These are phyloP conservation scores for Petrea volubilis DNA, from an alignment of 257 asterid genomes.

Conservation along the genomic window DNA sequence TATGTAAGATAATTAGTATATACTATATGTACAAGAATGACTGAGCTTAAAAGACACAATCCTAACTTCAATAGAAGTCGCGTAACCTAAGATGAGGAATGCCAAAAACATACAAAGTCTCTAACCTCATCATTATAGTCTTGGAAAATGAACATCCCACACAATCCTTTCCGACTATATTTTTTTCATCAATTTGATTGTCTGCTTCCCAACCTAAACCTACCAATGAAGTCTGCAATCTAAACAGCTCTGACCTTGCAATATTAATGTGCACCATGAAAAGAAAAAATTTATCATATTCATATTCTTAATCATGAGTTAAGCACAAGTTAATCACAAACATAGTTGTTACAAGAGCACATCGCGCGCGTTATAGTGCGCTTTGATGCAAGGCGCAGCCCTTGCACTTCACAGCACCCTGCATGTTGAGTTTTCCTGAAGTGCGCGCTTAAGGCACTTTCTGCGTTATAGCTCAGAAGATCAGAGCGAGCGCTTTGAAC, in stretches of 20 bases:
- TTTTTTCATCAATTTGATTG: not conserved
- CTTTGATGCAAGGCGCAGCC: no score
- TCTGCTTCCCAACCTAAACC: not conserved
- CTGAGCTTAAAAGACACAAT: not conserved
- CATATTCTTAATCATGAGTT: not conserved
- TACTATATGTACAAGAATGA: not conserved
- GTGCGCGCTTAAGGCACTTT: no score
- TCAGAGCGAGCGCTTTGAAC: no score
- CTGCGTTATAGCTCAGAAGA: no score
- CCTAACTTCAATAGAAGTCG: not conserved
- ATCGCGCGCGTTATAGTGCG: no score
- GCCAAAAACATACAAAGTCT: not conserved
- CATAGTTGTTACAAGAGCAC: no score
- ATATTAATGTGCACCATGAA: not conserved
- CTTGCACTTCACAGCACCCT: no score
- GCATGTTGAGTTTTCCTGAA: no score
- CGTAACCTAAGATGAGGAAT: not conserved
- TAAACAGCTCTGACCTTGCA: not conserved
- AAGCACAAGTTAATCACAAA: no score
- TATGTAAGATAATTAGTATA: not conserved
- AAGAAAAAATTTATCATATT: not conserved
- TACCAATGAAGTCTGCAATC: not conserved
- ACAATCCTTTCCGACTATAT: not conserved
- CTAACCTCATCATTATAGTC: no score
- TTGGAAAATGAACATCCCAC: not conserved